Evolutionary conservation across 148 eudicot genomes (phyloP).

Genomic region (Chenopodium album): DNA sequence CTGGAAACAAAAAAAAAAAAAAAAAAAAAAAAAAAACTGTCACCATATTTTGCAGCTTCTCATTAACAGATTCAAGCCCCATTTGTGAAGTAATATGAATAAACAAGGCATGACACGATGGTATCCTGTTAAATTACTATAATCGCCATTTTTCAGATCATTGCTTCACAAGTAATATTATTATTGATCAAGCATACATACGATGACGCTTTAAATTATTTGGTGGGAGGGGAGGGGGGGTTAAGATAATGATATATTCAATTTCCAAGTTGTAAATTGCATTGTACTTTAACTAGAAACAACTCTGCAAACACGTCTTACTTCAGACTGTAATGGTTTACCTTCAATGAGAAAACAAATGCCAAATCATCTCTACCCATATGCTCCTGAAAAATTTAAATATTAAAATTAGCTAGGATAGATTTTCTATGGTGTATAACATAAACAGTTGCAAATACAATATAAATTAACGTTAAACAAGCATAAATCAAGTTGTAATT

Average conservation of each 20-base stretch:
- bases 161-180: too few relatives aligned
- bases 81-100: too few relatives aligned
- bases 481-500: background rate
- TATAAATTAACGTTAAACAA: background rate
- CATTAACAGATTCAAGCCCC: too few relatives aligned
- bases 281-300: background rate
- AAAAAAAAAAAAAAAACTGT: too few relatives aligned
- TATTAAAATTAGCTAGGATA: slow-evolving; percentile 5
- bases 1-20: too few relatives aligned
- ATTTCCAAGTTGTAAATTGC: background rate
- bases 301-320: background rate
- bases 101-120: too few relatives aligned
- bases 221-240: background rate
- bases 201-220: too few relatives aligned
- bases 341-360: slow-evolving; percentile 85
- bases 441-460: background rate
- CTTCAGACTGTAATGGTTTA: slow-evolving; percentile 17
- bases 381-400: slow-evolving; percentile 58
- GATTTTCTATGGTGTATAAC: background rate
- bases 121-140: too few relatives aligned
- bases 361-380: slow-evolving; percentile 79
- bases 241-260: background rate
- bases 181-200: background rate
- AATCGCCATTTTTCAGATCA: background rate
- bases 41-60: too few relatives aligned